phyloP scores from a whole-genome alignment of 2,329 filamentous ascomycete species.

The Fusarium beomiforme region DNA sequence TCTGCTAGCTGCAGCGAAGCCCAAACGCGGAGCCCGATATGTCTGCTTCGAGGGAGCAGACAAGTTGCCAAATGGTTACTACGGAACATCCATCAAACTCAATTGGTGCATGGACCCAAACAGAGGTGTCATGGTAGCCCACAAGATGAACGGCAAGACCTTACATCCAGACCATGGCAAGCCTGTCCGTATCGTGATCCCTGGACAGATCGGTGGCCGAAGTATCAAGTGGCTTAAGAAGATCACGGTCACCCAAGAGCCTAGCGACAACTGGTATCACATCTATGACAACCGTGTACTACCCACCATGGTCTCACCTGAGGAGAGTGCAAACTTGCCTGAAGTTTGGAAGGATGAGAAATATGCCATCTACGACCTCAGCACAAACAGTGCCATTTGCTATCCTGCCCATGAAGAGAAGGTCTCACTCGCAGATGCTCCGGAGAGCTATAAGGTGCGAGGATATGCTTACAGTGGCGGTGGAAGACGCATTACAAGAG shows the following conservation, averaged over 20 bases:
- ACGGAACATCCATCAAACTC: conserved; percentile 87
- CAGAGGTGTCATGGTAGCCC: conserved; percentile 84
- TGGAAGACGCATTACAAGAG: conserved; percentile 82
- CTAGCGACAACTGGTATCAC: conserved; percentile 95
- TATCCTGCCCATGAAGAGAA: conserved; percentile 83
- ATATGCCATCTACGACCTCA: conserved; percentile 93
- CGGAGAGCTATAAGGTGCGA: conserved; percentile 69
- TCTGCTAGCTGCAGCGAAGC: conserved; percentile 73
- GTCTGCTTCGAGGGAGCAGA: conserved; percentile 94
- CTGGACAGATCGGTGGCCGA: conserved; percentile 89
- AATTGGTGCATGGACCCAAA: conserved; percentile 89
- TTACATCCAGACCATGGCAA: conserved; percentile 87
- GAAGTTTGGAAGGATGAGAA: conserved; percentile 89
- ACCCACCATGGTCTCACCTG: conserved; percentile 85
- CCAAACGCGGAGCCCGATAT: conserved; percentile 76
- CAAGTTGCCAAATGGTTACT: conserved; percentile 86
- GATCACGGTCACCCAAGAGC: conserved; percentile 78
- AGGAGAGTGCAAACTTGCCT: conserved; percentile 77
- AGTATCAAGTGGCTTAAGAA: conserved; percentile 94
- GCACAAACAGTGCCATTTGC: conserved; percentile 83
- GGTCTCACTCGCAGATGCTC: conserved; percentile 59
- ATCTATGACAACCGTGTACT: conserved; percentile 93
- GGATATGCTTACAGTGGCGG: conserved; percentile 93
- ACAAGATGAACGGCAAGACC: conserved; percentile 89
- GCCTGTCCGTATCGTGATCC: conserved; percentile 83